Percentiles rank a stretch among this genome's conserved stretches.
Conservation (phyloP, 164 flowering plant species). For the Dillenia suffruticosa region DNA sequence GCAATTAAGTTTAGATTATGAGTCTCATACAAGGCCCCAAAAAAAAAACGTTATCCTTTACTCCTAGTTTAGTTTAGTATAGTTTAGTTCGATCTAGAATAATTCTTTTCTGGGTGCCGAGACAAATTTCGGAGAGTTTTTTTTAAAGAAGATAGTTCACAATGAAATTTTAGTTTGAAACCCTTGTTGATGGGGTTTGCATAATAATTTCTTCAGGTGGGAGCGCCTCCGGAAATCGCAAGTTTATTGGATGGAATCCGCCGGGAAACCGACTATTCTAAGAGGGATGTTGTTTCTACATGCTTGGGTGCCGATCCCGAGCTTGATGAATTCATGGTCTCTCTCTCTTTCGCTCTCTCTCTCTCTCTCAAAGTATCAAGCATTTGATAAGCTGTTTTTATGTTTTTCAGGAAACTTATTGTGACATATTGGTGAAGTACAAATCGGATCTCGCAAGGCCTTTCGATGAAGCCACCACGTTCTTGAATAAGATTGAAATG, state of each 20-base stretch:
- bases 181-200: too few species aligned
- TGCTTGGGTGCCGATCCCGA: slow-evolving; percentile 61
- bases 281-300: slow-evolving; percentile 20
- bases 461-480: slow-evolving; percentile 53
- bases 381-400: neutral
- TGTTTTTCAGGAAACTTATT: slow-evolving; percentile 40
- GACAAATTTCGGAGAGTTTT: too few species aligned
- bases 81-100: too few species aligned
- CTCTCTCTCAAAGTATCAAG: neutral
- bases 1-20: too few species aligned
- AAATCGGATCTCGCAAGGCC: slow-evolving; percentile 57
- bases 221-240: slow-evolving; percentile 64
- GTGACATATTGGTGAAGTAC: slow-evolving; percentile 54
- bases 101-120: too few species aligned
- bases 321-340: slow-evolving; percentile 69
- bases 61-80: too few species aligned
- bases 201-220: slow-evolving; percentile 27
- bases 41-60: too few species aligned
- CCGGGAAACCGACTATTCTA: slow-evolving; percentile 30
- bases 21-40: too few species aligned
- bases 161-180: too few species aligned
- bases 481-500: slow-evolving; percentile 48
- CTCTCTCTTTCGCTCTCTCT: slow-evolving; percentile 5
- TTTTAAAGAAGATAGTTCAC: too few species aligned
- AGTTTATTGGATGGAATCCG: slow-evolving; percentile 45